Evolutionary conservation across 1,284 basidiomycete species (phyloP).

Genomic region (Cerrena zonata): DNA sequence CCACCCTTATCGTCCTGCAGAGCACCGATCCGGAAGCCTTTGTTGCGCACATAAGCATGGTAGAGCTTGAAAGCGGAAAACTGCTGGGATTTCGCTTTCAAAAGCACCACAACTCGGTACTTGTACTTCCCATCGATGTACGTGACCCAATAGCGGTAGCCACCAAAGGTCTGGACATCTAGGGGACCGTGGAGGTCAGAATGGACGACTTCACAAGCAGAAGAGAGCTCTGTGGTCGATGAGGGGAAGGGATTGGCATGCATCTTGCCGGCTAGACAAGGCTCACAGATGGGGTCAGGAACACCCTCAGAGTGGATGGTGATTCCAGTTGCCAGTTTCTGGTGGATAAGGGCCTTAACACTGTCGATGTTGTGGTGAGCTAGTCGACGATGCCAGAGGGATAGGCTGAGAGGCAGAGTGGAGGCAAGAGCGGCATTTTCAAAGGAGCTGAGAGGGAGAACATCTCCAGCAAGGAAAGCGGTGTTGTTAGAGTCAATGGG

Average conservation of each 20-base stretch:
- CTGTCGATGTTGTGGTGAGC: conserved; percentile 5
- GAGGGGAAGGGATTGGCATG: conserved; percentile 13
- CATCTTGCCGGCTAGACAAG: conserved; percentile 21
- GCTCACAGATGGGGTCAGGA: conserved; percentile 19
- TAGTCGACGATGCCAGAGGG: conserved; percentile 17
- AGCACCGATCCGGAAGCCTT: conserved; percentile 19
- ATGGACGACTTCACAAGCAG: conserved; percentile 28
- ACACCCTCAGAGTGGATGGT: conserved; percentile 9
- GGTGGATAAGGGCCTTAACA: background rate
- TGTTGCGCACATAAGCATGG: conserved; percentile 15
- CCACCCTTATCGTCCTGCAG: conserved; percentile 29
- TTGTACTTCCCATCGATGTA: conserved; percentile 29
- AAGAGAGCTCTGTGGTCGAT: conserved; percentile 11
- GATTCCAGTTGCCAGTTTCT: conserved; percentile 7
- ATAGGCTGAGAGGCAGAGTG: conserved; percentile 10
- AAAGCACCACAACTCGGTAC: conserved; percentile 16
- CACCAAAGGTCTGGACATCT: conserved; percentile 19
- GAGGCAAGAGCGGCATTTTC: background rate
- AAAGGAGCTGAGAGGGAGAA: conserved; percentile 15
- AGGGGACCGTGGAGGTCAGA: conserved; percentile 31
- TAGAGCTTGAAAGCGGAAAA: conserved; percentile 18
- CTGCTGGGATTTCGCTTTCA: conserved; percentile 16
- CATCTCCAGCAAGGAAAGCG: conserved; percentile 14
- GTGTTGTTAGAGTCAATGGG: conserved; percentile 13
- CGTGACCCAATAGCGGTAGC: conserved; percentile 29